A percentile compares a stretch with the other conserved stretches of the same genome.
Evolutionary conservation across 1,284 basidiomycete species (phyloP).

Genomic region (Dichomitus squalens): DNA sequence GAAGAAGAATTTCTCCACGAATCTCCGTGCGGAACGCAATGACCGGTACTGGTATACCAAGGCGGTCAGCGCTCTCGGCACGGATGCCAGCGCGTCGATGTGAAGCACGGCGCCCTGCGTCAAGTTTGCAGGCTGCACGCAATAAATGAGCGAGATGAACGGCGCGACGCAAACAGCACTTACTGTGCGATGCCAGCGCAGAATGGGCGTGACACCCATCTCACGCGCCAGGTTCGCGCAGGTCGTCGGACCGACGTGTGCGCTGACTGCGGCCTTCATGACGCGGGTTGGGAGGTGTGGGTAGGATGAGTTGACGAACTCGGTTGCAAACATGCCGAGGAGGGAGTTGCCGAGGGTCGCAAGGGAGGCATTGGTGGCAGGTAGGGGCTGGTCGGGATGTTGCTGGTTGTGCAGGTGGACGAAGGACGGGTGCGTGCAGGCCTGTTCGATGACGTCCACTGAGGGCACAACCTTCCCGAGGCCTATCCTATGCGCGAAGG

Average conservation of each 20-base stretch:
- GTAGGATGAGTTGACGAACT: slow-evolving; percentile 82
- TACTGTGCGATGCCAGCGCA: slow-evolving; percentile 74
- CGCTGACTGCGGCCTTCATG: slow-evolving; percentile 87
- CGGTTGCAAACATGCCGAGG: slow-evolving; percentile 89
- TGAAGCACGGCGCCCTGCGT: slow-evolving; percentile 57
- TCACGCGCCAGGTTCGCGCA: slow-evolving; percentile 85
- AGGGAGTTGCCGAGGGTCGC: slow-evolving; percentile 86
- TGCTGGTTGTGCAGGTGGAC: slow-evolving; percentile 55
- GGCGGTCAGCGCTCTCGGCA: slow-evolving; percentile 77
- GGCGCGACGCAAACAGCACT: slow-evolving; percentile 30
- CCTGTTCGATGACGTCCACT: slow-evolving; percentile 62
- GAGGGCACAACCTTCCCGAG: slow-evolving; percentile 55
- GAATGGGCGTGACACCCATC: slow-evolving; percentile 70
- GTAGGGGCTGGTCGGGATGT: slow-evolving; percentile 53
- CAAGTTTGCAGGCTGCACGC: slow-evolving; percentile 47
- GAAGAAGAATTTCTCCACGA: slow-evolving; percentile 87
- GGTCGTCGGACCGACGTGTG: slow-evolving; percentile 86
- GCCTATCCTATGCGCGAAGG: slow-evolving; percentile 77
- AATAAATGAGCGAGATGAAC: neutral
- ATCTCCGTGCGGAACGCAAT: slow-evolving; percentile 76
- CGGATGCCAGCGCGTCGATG: slow-evolving; percentile 74
- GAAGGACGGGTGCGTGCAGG: slow-evolving; percentile 84
- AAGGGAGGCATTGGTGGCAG: slow-evolving; percentile 77
- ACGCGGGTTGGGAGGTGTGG: slow-evolving; percentile 92
- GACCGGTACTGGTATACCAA: slow-evolving; percentile 80